Evolutionary conservation across 176 grass and related monocot genomes (phyloP).

Genomic region (Chrysopogon serrulatus): DNA sequence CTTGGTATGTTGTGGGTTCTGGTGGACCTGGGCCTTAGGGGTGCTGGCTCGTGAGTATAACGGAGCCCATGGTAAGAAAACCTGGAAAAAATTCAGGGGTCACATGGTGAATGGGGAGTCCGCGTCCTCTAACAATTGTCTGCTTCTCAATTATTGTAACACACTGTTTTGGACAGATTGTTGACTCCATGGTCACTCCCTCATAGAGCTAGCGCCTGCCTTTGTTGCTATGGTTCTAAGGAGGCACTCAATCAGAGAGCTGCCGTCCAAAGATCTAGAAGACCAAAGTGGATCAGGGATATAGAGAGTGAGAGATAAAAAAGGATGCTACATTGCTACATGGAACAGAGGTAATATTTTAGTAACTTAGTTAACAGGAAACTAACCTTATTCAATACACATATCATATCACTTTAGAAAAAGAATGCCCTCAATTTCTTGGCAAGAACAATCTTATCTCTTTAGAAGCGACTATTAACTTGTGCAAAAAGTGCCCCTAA

Average conservation of each 20-base stretch:
- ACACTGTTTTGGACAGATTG: neutral
- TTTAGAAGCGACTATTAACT: slow-evolving; percentile 68
- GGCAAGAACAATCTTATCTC: neutral
- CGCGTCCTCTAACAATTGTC: no score
- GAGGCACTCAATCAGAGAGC: neutral
- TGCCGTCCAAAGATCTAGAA: neutral
- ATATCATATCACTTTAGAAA: neutral
- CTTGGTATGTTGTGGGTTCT: no score
- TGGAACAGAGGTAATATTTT: neutral
- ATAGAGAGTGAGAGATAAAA: no score
- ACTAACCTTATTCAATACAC: slow-evolving; percentile 26
- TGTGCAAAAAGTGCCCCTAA: slow-evolving; percentile 67
- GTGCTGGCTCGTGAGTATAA: no score
- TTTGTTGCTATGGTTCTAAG: neutral
- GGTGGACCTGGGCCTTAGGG: no score
- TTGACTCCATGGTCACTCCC: neutral
- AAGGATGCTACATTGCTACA: neutral
- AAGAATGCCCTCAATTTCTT: neutral
- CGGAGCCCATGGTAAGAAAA: no score
- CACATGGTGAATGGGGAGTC: no score
- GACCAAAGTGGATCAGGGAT: no score
- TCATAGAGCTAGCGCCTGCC: neutral
- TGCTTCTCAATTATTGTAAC: neutral
- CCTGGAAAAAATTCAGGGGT: no score
- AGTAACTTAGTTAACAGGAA: neutral